Evolutionary conservation across 805 yeast species (phyloP), one percentile per base, ranked within the genome.

Genomic region (Suhomyces kilbournensis): DNA sequence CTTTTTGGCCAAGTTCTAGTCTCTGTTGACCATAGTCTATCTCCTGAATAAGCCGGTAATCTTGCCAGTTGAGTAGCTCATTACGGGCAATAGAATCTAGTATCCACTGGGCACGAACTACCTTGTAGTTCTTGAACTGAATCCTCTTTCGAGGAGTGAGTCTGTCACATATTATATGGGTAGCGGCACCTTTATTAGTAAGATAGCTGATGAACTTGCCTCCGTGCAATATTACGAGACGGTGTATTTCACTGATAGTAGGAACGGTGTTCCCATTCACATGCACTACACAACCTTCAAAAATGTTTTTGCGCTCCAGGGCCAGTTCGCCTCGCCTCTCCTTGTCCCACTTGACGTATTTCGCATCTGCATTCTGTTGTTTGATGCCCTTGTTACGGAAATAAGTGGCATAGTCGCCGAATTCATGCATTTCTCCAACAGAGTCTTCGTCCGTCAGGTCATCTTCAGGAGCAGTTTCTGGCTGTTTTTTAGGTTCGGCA

Each of bases 251-350:
- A 42, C 80, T 70, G 14, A 90, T 79, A n/a, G 92, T 82, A 0
- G 98, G 98, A 2, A 69, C 71, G 0, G 98, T 93, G 61, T 87
- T 83, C 0, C 99, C 99, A 61, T 91, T 92, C n/a, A 93, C 90
- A 65, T 87, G 84, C 4, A 93, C 76, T 1, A 74, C 68, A 64
- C 92, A 88, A 1, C 78, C 82, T 35, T 71, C 61, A 63, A 93
- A 91, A 1, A 92, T 72, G 17, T 53, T 23, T 12, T 56, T 54
- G 1, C 61, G 57, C 45, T 42, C 30, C 17, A 5, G 8, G 7
- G 5, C 28, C 20, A 52, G 51, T 3, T 55, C 58, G 2, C 46
- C 51, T 6, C 66, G 65, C 17, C 81, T 66, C 44, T 74, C 63
- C 23, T 59, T 57, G 30, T 81, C 79, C 82, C 86, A 83, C 32